Conservation (phyloP, 805 yeast species). For the Saturnispora ahearnii region DNA sequence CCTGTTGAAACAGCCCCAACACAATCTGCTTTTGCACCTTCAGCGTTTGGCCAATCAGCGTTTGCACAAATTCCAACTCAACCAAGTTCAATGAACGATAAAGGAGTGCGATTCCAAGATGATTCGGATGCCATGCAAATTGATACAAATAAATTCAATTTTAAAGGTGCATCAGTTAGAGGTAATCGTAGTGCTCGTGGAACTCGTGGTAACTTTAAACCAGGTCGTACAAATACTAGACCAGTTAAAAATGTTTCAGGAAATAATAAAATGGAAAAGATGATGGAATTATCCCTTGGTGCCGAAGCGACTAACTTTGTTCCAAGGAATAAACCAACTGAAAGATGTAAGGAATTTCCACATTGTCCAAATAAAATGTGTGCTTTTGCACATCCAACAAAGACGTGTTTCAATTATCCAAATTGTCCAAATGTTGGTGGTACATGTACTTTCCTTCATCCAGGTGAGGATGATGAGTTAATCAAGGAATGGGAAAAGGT, state of each 20-base stretch:
- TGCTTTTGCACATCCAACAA: slow-evolving; percentile 72
- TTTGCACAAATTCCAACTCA: slow-evolving; percentile 8
- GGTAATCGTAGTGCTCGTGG: slow-evolving; percentile 2
- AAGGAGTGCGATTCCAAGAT: slow-evolving; percentile 26
- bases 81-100: slow-evolving; percentile 8
- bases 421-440: slow-evolving; percentile 74
- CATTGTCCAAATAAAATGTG: slow-evolving; percentile 61
- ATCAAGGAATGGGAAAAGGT: slow-evolving; percentile 60
- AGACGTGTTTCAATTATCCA: slow-evolving; percentile 63
- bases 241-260: slow-evolving; percentile 2
- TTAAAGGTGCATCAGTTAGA: slow-evolving; percentile 2
- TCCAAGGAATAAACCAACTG: slow-evolving; percentile 39
- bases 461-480: slow-evolving; percentile 72
- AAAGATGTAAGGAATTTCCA: slow-evolving; percentile 66
- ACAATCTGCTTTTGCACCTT: slow-evolving; percentile 2
- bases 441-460: slow-evolving; percentile 75
- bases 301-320: slow-evolving; percentile 28
- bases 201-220: slow-evolving; percentile 7
- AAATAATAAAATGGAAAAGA: slow-evolving; percentile 9
- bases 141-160: slow-evolving; percentile 3
- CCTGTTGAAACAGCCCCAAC: slow-evolving; percentile 14
- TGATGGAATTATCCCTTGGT: slow-evolving; percentile 28
- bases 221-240: slow-evolving; percentile 2
- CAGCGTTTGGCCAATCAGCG: slow-evolving; percentile 4
- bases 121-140: slow-evolving; percentile 17